These are phyloP conservation scores for Russula griseocarnosa DNA, from an alignment of 768 basidiomycete genomes.

Conservation along the genomic window DNA sequence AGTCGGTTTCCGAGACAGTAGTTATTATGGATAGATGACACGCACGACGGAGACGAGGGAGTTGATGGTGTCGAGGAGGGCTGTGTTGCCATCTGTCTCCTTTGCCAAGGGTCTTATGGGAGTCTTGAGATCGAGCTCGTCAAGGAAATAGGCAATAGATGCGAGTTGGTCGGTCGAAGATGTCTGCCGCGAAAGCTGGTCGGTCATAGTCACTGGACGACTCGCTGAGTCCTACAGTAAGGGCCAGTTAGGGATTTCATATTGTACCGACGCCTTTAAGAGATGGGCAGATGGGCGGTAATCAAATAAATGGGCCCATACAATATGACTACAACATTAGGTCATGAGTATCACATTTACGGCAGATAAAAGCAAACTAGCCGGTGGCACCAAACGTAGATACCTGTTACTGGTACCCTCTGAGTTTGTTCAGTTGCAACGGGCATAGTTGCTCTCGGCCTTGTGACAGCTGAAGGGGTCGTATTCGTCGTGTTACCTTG, in stretches of 20 bases:
- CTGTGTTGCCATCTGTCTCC: conserved; percentile 16
- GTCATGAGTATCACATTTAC: background rate
- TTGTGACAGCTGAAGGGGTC: background rate
- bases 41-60: conserved; percentile 21
- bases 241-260: background rate
- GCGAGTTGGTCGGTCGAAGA: conserved; percentile 12
- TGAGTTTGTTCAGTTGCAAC: background rate
- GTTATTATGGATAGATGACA: background rate
- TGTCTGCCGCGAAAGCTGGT: background rate
- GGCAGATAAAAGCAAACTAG: background rate
- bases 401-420: background rate
- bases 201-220: background rate
- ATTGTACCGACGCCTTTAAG: background rate
- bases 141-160: conserved; percentile 12
- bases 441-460: background rate
- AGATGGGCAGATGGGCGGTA: background rate
- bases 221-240: background rate
- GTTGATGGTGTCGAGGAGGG: conserved; percentile 26
- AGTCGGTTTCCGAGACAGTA: background rate
- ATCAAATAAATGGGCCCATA: background rate
- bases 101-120: conserved; percentile 6
- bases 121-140: conserved; percentile 14
- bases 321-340: background rate
- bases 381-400: background rate
- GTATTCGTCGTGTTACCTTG: background rate